Evolutionary conservation across 345 rosid genomes (phyloP), one percentile per base, ranked within the genome.

Genomic region (Psidium friedrichsthalianum): DNA sequence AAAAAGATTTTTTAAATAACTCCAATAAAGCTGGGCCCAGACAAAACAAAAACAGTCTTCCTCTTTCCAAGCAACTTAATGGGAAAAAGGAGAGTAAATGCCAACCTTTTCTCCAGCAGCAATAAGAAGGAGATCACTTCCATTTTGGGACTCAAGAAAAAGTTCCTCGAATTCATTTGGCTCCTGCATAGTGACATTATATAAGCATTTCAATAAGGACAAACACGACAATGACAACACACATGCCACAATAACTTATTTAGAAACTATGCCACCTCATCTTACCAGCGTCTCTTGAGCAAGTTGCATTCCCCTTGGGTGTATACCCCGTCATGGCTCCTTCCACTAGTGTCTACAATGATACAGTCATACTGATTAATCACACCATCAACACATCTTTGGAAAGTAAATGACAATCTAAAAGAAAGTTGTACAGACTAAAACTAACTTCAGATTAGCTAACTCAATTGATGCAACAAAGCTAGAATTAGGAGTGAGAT

Each of bases 31-130:
- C 83, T 51, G 51, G 53, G n/a, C n/a, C 69, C 55, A 85, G n/a
- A 22, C 12, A 36, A 47, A 56, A 56, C 36, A 69, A 52, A 53
- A 29, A 9, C 25, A 5, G 47, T 18, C 80, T 4, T 69, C 47
- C 80, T 36, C 47, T 69, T 32, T 69, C 80, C 80, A 69, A 69
- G 25, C 80, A 32, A 69, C 47, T 69, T 88, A 24, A 11, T 11
- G 24, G 54, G 18, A 5, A 56, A 51, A 49, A 69, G 84, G 15
- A 40, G 69, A 51, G 7, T 24, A 59, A 51, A 51, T 59, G 74
- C 90, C 87, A 85, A 97, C 99, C 98, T 93, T 94, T 92, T 96
- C 99, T 80, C 98, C 95, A 80, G 98, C 93, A 44, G 99, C 99
- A 85, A 83, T 85, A 81, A 91, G 92, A 81, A 97, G 95, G 86